These are phyloP conservation scores for Solanum clarkiae DNA, from an alignment of 257 asterid genomes.

Conservation along the genomic window DNA sequence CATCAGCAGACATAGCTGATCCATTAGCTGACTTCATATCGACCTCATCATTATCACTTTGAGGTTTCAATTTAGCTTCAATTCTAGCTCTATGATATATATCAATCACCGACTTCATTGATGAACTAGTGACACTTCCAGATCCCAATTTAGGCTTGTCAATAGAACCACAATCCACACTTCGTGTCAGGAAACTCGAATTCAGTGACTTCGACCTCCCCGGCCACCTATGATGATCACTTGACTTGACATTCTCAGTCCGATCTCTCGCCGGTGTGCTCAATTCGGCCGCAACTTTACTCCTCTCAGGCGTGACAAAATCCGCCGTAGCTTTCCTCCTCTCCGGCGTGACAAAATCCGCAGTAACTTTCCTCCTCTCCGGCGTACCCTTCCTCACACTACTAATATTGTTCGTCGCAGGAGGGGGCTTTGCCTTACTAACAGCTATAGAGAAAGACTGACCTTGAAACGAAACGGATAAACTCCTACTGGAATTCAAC, in stretches of 20 bases:
- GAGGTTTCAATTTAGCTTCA: constrained; percentile 15
- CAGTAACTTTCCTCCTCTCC: constrained; percentile 29
- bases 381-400: constrained; percentile 52
- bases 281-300: constrained; percentile 12
- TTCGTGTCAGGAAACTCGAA: constrained; percentile 40
- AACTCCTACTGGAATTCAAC: constrained; percentile 48
- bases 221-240: constrained; percentile 81
- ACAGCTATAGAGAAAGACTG: constrained; percentile 42
- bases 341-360: constrained; percentile 40
- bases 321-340: constrained; percentile 22
- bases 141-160: constrained; percentile 39
- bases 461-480: constrained; percentile 85
- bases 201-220: constrained; percentile 52
- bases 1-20: not conserved
- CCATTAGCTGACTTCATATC: constrained; percentile 10
- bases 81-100: constrained; percentile 15
- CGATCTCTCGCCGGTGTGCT: constrained; percentile 45
- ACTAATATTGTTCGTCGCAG: constrained; percentile 17
- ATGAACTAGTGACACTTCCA: constrained; percentile 11
- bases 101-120: constrained; percentile 26
- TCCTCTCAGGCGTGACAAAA: constrained; percentile 52
- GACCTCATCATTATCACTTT: constrained; percentile 10
- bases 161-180: constrained; percentile 51
- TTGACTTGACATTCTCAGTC: constrained; percentile 39
- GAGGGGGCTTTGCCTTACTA: constrained; percentile 50